phyloP scores from a whole-genome alignment of 2,329 filamentous ascomycete genomes.

The Pseudogymnoascus sp. region DNA sequence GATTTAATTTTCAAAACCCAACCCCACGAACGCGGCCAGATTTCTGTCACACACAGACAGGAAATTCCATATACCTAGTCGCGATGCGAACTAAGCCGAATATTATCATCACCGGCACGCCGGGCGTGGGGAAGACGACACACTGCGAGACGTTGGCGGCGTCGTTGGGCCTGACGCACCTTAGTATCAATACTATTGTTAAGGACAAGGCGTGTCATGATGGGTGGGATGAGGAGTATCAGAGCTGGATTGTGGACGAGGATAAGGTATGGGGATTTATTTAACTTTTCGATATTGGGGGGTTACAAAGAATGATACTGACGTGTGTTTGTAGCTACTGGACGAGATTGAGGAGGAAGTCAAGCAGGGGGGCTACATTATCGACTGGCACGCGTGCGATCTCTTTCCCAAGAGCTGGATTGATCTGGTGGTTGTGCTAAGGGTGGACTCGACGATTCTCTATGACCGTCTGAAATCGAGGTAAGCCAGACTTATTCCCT shows the following conservation, averaged over 20 bases:
- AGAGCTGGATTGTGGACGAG: conserved; percentile 91
- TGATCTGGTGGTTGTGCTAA: conserved; percentile 85
- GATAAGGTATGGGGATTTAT: conserved; percentile 59
- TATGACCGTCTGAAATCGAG: conserved; percentile 76
- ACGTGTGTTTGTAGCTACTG: conserved; percentile 49
- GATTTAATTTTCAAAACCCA: neutral
- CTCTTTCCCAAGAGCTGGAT: conserved; percentile 90
- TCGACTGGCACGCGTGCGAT: conserved; percentile 98
- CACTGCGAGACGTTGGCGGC: conserved; percentile 76
- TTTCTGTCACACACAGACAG: neutral
- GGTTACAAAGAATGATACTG: neutral
- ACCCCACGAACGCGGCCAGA: neutral
- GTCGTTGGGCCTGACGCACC: conserved; percentile 67
- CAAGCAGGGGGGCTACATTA: conserved; percentile 70
- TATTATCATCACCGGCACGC: conserved; percentile 91
- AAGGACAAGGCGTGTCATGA: conserved; percentile 85
- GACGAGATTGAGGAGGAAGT: conserved; percentile 82
- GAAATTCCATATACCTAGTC: neutral
- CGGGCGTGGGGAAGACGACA: conserved; percentile 91
- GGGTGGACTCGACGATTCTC: conserved; percentile 68
- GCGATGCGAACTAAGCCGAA: conserved; percentile 58
- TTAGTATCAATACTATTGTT: conserved; percentile 84
- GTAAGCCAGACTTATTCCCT: conserved; percentile 33
- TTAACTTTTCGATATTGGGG: conserved; percentile 1
- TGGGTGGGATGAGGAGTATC: conserved; percentile 74